Percentiles rank a stretch among this genome's conserved stretches.
Conservation (phyloP, 768 basidiomycete genomes). For the Tephrocybe rancida region DNA sequence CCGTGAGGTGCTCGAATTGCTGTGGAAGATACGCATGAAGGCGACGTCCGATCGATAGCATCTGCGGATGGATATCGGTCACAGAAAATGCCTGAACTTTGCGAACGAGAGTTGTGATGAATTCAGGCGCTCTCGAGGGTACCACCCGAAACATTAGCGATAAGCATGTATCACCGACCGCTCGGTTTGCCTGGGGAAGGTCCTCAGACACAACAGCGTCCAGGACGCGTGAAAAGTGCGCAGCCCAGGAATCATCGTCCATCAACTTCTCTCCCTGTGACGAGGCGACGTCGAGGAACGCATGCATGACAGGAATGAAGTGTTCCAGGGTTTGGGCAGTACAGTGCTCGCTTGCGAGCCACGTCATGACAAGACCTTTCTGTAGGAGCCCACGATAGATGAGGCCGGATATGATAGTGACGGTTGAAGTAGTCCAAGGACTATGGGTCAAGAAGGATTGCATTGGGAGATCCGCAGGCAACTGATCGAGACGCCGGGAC, state of each 20-base stretch:
- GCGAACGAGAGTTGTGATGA: slow-evolving; percentile 25
- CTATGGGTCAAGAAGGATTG: slow-evolving; percentile 41
- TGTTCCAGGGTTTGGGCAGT: slow-evolving; percentile 24
- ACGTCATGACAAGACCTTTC: slow-evolving; percentile 30
- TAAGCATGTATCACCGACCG: slow-evolving; percentile 28
- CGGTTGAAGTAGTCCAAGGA: slow-evolving; percentile 45
- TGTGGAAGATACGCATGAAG: slow-evolving; percentile 19
- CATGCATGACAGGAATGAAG: slow-evolving; percentile 42
- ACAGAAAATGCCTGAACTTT: slow-evolving; percentile 27
- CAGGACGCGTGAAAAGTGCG: slow-evolving; percentile 30
- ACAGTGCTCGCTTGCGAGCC: slow-evolving; percentile 40
- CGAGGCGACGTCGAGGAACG: slow-evolving; percentile 46
- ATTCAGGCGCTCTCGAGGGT: slow-evolving; percentile 20
- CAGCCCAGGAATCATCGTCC: slow-evolving; percentile 28
- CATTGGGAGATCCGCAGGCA: slow-evolving; percentile 26
- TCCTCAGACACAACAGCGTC: slow-evolving; percentile 15
- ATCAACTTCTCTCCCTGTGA: slow-evolving; percentile 11
- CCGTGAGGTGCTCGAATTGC: slow-evolving; percentile 25
- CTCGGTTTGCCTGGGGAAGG: slow-evolving; percentile 16
- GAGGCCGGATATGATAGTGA: slow-evolving; percentile 42
- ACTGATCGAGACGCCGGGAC: slow-evolving; percentile 25
- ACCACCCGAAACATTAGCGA: slow-evolving; percentile 26
- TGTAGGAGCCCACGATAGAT: slow-evolving; percentile 41
- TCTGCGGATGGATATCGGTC: slow-evolving; percentile 28
- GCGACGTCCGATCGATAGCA: slow-evolving; percentile 32